Percentiles rank a stretch among this genome's conserved stretches.
Evolutionary conservation across 2,329 filamentous ascomycete species (phyloP).

Genomic region (Periconia digitata): DNA sequence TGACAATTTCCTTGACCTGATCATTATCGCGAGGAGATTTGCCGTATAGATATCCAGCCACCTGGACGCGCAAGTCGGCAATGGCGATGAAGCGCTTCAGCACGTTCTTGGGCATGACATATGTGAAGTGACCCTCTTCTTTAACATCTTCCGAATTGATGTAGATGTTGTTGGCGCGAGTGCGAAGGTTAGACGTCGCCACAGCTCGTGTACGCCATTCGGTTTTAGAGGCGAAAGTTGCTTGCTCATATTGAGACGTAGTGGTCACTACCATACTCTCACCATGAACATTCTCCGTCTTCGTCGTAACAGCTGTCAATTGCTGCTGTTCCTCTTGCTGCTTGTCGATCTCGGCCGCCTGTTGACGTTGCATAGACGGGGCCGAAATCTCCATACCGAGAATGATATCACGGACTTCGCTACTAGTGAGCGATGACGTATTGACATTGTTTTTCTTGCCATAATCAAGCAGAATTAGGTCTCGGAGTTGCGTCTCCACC

Average conservation of each 20-base stretch:
- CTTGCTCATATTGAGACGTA: conserved; percentile 95
- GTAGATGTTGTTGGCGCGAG: conserved; percentile 96
- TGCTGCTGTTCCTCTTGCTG: conserved; percentile 97
- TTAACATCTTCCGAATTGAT: conserved; percentile 94
- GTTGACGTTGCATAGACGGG: conserved; percentile 95
- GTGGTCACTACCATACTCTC: conserved; percentile 99
- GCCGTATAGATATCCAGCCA: conserved; percentile 94
- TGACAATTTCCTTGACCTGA: conserved; percentile 94
- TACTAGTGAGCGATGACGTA: conserved; percentile 91
- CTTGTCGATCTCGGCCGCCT: conserved; percentile 98
- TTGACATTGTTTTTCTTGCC: conserved; percentile 99
- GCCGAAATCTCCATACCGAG: conserved; percentile 99
- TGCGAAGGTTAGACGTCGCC: conserved; percentile 91
- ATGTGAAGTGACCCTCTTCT: conserved; percentile 84
- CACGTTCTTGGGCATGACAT: conserved; percentile 99
- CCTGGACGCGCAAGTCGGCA: conserved; percentile 92
- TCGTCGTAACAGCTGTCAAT: conserved; percentile 94
- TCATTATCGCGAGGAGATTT: conserved; percentile 90
- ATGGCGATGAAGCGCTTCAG: conserved; percentile 98
- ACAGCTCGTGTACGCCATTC: conserved; percentile 98
- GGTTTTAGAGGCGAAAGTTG: conserved; percentile 97
- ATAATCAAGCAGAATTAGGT: conserved; percentile 96
- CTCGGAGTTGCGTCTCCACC: conserved; percentile 94
- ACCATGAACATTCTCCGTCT: conserved; percentile 94
- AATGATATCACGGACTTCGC: conserved; percentile 97